Conservation (phyloP, 108 stramenopile genomes). For the Fragilaria crotonensis region DNA sequence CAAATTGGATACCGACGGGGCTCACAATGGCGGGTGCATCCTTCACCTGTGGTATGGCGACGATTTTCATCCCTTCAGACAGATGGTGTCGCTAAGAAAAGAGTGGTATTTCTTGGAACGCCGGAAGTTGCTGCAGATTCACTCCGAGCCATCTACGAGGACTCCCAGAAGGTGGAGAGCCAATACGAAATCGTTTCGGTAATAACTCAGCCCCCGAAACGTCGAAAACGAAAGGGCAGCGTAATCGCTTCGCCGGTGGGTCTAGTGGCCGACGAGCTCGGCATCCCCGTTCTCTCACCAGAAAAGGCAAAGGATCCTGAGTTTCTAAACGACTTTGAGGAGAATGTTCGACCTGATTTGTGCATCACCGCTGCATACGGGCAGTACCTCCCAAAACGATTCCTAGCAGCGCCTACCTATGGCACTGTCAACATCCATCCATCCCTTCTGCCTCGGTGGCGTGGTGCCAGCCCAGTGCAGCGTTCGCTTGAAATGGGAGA, state of each 20-base stretch:
- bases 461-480: constrained; percentile 96
- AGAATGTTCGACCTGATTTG: constrained; percentile 78
- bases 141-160: constrained; percentile 63
- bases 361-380: constrained; percentile 98
- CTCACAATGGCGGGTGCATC: constrained; percentile 5
- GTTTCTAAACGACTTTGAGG: constrained; percentile 65
- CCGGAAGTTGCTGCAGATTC: constrained; percentile 93
- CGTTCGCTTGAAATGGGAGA: constrained; percentile 85
- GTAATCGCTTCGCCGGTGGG: constrained; percentile 81
- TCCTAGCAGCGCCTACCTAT: constrained; percentile 76
- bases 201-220: constrained; percentile 92
- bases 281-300: constrained; percentile 73
- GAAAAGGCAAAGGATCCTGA: constrained; percentile 82
- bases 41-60: neutral
- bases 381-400: constrained; percentile 88
- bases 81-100: too few species aligned
- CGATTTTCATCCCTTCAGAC: constrained; percentile 5
- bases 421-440: constrained; percentile 98
- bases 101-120: constrained; percentile 92
- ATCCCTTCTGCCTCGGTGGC: constrained; percentile 87
- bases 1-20: neutral
- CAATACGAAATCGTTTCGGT: constrained; percentile 82
- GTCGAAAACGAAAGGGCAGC: constrained; percentile 76
- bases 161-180: constrained; percentile 38
- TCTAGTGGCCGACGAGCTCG: constrained; percentile 67